Conservation (phyloP, 495 filamentous ascomycete species). For the Tuber umbilicatum region DNA sequence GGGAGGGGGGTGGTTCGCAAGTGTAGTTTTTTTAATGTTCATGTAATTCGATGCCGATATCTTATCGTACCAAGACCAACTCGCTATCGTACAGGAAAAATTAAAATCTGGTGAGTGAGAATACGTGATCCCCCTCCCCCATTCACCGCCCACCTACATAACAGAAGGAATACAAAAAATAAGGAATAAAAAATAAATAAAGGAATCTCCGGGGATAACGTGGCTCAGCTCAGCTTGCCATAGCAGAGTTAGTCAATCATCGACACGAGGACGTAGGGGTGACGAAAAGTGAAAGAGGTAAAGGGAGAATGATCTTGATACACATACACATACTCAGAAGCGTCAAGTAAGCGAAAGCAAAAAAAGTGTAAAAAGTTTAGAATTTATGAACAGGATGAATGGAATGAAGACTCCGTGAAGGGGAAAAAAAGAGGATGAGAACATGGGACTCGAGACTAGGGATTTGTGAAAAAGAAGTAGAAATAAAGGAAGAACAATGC, state of each 20-base stretch:
- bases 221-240: background rate
- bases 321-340: background rate
- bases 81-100: background rate
- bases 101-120: slow-evolving; percentile 1
- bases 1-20: background rate
- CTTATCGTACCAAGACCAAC: background rate
- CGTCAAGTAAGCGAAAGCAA: background rate
- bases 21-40: background rate
- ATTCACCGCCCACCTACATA: background rate
- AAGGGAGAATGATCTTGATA: background rate
- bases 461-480: background rate
- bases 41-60: background rate
- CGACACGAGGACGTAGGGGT: background rate
- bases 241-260: background rate
- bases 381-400: background rate
- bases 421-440: background rate
- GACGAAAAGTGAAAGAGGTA: background rate
- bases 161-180: background rate
- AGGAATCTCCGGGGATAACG: background rate
- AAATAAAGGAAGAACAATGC: slow-evolving; percentile 5
- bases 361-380: background rate
- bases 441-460: background rate
- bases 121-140: background rate
- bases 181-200: background rate
- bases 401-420: background rate